Conservation (phyloP, 1,139 yeast species). For the Pneumocystis carinii region DNA sequence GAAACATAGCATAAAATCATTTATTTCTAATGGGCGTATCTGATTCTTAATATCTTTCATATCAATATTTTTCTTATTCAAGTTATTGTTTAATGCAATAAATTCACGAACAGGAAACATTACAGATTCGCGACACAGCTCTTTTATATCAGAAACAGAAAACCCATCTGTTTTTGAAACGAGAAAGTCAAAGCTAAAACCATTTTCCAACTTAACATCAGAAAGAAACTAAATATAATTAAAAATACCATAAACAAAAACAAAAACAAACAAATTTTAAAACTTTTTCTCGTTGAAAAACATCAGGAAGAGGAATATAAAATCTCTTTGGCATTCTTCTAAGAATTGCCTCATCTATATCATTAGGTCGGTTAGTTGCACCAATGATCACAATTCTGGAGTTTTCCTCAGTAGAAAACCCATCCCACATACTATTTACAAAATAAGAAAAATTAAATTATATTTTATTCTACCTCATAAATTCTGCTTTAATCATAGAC, state of each 20-base stretch:
- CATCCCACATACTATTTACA: conserved; percentile 65
- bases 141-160: conserved; percentile 86
- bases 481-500: conserved; percentile 86
- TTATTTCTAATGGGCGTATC: background rate
- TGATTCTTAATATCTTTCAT: background rate
- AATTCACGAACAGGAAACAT: conserved; percentile 77
- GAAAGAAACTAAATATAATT: conserved; percentile 24
- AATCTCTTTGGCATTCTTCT: conserved; percentile 88
- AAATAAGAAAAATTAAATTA: conserved; percentile 18
- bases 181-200: conserved; percentile 47
- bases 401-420: conserved; percentile 34
- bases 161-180: conserved; percentile 55
- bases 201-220: conserved; percentile 46
- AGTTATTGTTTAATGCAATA: conserved; percentile 25
- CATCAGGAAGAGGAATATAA: conserved; percentile 59
- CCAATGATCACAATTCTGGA: conserved; percentile 83
- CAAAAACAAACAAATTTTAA: conserved; percentile 36
- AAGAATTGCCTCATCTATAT: conserved; percentile 82
- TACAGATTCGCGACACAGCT: conserved; percentile 86
- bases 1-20: background rate
- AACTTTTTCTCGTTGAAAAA: conserved; percentile 54
- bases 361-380: conserved; percentile 85
- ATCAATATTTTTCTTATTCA: background rate
- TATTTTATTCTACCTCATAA: conserved; percentile 36
- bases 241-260: background rate